Evolutionary conservation across 192 early-diverging fungal species (phyloP), one percentile per base, ranked within the genome.

Genomic region (Gryganskiella cystojenkinii): DNA sequence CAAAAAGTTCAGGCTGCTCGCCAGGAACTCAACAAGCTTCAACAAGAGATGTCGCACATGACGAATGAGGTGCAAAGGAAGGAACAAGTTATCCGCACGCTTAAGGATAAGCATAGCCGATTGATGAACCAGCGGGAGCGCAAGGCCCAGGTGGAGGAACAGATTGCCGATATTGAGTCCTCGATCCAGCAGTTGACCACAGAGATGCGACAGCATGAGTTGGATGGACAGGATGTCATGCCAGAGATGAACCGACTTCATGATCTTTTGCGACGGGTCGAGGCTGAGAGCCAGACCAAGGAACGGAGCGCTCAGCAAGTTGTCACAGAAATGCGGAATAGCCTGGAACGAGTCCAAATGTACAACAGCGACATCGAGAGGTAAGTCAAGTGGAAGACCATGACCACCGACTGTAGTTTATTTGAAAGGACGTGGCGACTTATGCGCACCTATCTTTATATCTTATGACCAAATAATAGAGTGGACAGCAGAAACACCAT

Each of bases 31-130:
- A 71, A 67, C 15, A 45, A 56, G 8, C 53, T 92, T 13, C 79
- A 88, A 15, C 82, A 83, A 19, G 82, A 90, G 45, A 82, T 93
- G 6, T 81, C 87, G 11, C 70, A 84, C 20, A 58, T 86, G 57
- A 83, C 81, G 28, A 75, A 69, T 13, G 90, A 93, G 46, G 70
- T 64, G 40, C 59, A 83, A 22, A 56, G 58, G n/a, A 85, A 85
- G 58, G 90, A 92, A 66, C 80, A 82, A 45, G 87, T 87, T 45
- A 78, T 72, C 44, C 82, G 51, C 49, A 69, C 58, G 4, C 75
- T 64, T 52, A 61, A 81, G 6, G 66, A 84, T n/a, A 71, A 57
- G 20, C 46, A 82, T 27, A 62, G 82, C 42, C 64, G 85, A 40
- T 72, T 87, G 10, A 60, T 71, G 11, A 81, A 87, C n/a, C 42